Percentiles rank a stretch among this genome's conserved stretches.
These are phyloP conservation scores for Ophiostoma fasciatum DNA, from an alignment of 2,329 filamentous ascomycete species.

Conservation along the genomic window DNA sequence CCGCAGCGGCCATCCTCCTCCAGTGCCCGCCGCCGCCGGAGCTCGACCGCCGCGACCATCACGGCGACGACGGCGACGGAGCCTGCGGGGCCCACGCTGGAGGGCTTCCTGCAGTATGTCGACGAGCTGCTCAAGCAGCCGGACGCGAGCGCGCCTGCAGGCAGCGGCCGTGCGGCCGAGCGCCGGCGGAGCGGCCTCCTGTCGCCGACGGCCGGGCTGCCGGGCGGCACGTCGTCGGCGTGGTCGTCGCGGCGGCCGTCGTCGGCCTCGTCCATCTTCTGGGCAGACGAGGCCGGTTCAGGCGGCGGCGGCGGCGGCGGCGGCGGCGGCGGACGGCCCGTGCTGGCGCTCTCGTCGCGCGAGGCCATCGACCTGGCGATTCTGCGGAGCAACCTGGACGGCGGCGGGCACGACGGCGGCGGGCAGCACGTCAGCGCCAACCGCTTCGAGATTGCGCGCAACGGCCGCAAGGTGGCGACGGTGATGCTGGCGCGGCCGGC, in stretches of 20 bases:
- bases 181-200: slow-evolving; percentile 36
- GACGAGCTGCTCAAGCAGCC: slow-evolving; percentile 50
- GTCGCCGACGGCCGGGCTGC: slow-evolving; percentile 48
- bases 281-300: slow-evolving; percentile 7
- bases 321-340: slow-evolving; percentile 16
- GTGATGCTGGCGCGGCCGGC: slow-evolving; percentile 79
- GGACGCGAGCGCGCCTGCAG: slow-evolving; percentile 33
- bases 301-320: neutral
- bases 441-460: slow-evolving; percentile 86
- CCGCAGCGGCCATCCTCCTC: slow-evolving; percentile 6
- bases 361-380: slow-evolving; percentile 89
- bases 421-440: slow-evolving; percentile 59
- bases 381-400: slow-evolving; percentile 58
- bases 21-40: slow-evolving; percentile 7
- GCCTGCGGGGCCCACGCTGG: slow-evolving; percentile 24
- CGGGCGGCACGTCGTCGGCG: slow-evolving; percentile 22
- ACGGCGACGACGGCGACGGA: slow-evolving; percentile 7
- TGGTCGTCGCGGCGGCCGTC: slow-evolving; percentile 41
- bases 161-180: slow-evolving; percentile 27
- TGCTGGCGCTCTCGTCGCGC: slow-evolving; percentile 50
- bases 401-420: slow-evolving; percentile 14
- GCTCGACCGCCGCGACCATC: slow-evolving; percentile 11
- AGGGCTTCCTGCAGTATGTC: slow-evolving; percentile 64
- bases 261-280: slow-evolving; percentile 11
- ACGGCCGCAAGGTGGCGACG: slow-evolving; percentile 80